Base-by-base conservation (phyloP, 345 rosid genomes). In the Stellera chamaejasme region DNA sequence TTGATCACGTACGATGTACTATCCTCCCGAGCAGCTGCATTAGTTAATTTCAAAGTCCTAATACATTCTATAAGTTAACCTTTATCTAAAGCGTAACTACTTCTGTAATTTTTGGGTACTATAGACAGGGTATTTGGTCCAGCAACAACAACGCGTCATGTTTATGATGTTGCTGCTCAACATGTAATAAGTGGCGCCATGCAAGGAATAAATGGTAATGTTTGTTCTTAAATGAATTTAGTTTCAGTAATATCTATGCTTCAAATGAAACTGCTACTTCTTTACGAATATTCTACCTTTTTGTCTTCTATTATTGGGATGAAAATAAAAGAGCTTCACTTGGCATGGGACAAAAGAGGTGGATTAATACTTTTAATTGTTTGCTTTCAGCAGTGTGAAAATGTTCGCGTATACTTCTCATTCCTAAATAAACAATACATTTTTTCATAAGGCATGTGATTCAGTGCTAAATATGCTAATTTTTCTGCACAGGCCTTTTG, bases 111-210 rank as follows among this genome's bases (percentile, higher is more conserved):
- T 32, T 16, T 48, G 16, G 2, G 4, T 27, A 15, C n/a, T 60
- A 66, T 75, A 88, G 96, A 84, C 70, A 82, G 76, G 54, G 93
- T 88, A 39, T 88, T 88, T 71, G 93, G 93, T 71, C 90, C 96
- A 2, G 90, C 93, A 55, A 88, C 96, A 32, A 88, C 96, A 49
- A 88, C 96, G 14, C 93, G 88, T 44, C 85, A 77, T 65, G 90
- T 84, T 65, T 88, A 84, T 71, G 93, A 88, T 52, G 62, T 81
- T 71, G 93, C 90, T 62, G 96, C 96, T 43, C 90, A 84, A 48
- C 90, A 81, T 71, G 84, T 84, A 74, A 79, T 88, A 16, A 72
- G 85, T 58, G 85, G 87, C 69, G 84, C 85, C 42, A 88, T 81
- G 96, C 77, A 77, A 66, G 96, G 96, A 63, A 75, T 84, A 23